Evolutionary conservation across 2,329 filamentous ascomycete genomes (phyloP).

Genomic region (Xylariaceae sp.): DNA sequence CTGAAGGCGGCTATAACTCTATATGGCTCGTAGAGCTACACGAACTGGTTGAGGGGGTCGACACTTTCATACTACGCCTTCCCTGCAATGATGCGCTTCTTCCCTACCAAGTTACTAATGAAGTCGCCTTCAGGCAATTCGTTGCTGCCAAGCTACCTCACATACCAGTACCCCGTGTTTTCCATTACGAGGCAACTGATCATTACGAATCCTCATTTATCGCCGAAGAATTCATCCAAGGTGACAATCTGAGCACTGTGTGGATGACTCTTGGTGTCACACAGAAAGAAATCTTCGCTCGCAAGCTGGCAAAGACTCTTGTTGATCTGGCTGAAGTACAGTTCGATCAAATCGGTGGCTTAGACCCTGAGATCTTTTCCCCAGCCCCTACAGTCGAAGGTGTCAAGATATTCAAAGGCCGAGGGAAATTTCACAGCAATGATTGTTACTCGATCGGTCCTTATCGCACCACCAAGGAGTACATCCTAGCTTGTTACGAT

Average conservation of each 20-base stretch:
- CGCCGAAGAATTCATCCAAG: constrained; percentile 10
- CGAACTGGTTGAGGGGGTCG: neutral
- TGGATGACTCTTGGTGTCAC: constrained; percentile 6
- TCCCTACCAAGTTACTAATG: constrained; percentile 8
- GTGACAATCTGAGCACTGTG: neutral
- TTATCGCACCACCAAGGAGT: constrained; percentile 10
- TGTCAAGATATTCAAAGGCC: constrained; percentile 10
- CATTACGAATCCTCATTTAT: constrained; percentile 1
- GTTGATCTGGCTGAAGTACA: constrained; percentile 5
- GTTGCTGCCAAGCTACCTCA: constrained; percentile 9
- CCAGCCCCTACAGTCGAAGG: constrained; percentile 9
- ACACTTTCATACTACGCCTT: constrained; percentile 6
- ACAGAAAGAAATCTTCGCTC: constrained; percentile 4
- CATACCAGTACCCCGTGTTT: constrained; percentile 9
- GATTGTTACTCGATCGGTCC: constrained; percentile 11
- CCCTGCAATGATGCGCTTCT: constrained; percentile 3
- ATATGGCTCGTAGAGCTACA: constrained; percentile 3
- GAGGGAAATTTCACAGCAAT: constrained; percentile 6
- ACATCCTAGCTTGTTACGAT: constrained; percentile 11
- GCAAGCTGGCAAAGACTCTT: constrained; percentile 3
- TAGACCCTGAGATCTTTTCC: constrained; percentile 1
- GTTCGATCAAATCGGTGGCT: constrained; percentile 8
- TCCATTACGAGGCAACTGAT: constrained; percentile 3
- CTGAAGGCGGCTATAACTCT: constrained; percentile 2
- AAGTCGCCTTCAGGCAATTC: constrained; percentile 10